These are phyloP conservation scores for Colletotrichum coccodes DNA, from an alignment of 2,329 filamentous ascomycete species.

Conservation along the genomic window DNA sequence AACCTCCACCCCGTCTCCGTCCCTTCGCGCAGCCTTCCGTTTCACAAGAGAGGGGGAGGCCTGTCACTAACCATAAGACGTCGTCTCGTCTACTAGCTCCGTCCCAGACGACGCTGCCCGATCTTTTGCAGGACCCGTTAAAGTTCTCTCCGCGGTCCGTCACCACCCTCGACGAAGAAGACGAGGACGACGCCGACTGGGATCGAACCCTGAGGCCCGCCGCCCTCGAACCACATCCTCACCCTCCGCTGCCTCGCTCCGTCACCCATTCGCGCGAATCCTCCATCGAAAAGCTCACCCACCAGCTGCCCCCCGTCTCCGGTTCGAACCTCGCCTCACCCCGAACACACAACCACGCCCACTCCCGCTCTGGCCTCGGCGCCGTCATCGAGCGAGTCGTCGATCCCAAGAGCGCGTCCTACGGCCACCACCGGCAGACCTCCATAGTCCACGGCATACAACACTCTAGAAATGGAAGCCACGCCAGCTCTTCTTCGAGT, in stretches of 20 bases:
- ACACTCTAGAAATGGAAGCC: conserved; percentile 90
- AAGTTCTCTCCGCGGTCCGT: conserved; percentile 63
- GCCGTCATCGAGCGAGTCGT: conserved; percentile 61
- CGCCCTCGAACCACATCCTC: conserved; percentile 48
- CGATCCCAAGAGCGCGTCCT: conserved; percentile 64
- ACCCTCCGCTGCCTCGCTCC: conserved; percentile 46
- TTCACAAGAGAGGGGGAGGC: conserved; percentile 43
- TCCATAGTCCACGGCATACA: conserved; percentile 98
- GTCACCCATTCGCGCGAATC: conserved; percentile 66
- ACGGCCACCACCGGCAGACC: conserved; percentile 95
- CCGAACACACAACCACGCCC: conserved; percentile 49
- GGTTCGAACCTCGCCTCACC: conserved; percentile 45
- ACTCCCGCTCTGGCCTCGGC: conserved; percentile 52
- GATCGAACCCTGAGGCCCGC: conserved; percentile 61
- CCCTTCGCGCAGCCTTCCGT: conserved; percentile 38
- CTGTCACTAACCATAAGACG: conserved; percentile 34
- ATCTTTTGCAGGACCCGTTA: conserved; percentile 61
- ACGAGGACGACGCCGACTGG: conserved; percentile 59
- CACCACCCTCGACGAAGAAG: conserved; percentile 63
- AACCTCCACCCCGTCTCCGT: conserved; percentile 32
- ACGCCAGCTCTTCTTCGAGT: conserved; percentile 81
- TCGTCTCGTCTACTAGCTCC: conserved; percentile 54
- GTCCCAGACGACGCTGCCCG: conserved; percentile 69
- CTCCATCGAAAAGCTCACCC: conserved; percentile 64
- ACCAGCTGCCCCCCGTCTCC: conserved; percentile 27